Conservation (phyloP, 805 yeast genomes). For the Kuraishia ogatae region DNA sequence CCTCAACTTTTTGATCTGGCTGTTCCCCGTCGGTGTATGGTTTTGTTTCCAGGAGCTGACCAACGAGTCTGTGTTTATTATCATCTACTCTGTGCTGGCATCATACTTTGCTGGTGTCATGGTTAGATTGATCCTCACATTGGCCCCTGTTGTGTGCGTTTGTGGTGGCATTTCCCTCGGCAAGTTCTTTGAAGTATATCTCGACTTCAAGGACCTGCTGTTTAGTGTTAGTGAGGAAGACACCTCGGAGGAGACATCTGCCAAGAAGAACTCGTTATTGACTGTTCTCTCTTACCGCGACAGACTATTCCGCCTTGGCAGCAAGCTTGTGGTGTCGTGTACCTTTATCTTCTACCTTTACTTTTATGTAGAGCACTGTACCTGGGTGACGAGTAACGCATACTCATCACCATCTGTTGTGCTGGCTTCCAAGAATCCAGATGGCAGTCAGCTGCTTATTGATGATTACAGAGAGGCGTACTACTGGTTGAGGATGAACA, state of each 20-base stretch:
- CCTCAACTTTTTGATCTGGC: conserved; percentile 87
- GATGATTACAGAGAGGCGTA: conserved; percentile 99
- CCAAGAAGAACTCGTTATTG: neutral
- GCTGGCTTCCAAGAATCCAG: conserved; percentile 71
- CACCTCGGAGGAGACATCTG: neutral
- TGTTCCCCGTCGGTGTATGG: conserved; percentile 97
- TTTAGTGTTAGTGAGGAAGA: neutral
- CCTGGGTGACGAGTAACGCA: conserved; percentile 94
- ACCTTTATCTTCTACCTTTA: conserved; percentile 68
- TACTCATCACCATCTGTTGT: conserved; percentile 98
- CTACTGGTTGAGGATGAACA: conserved; percentile 98
- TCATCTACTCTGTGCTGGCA: conserved; percentile 87
- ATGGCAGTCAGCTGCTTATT: conserved; percentile 76
- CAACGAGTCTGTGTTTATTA: conserved; percentile 88
- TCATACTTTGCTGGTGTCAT: conserved; percentile 98
- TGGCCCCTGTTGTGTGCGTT: conserved; percentile 95
- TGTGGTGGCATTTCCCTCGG: conserved; percentile 85
- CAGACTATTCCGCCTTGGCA: conserved; percentile 26
- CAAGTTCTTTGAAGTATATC: conserved; percentile 72
- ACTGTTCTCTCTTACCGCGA: neutral
- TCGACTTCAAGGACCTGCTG: conserved; percentile 38
- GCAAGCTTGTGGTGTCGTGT: conserved; percentile 55
- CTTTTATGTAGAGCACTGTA: conserved; percentile 86
- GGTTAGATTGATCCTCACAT: conserved; percentile 95
- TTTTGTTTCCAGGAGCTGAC: conserved; percentile 80